Evolutionary conservation across 2,329 filamentous ascomycete genomes (phyloP).

Genomic region (Reticulascus tulasneorum): DNA sequence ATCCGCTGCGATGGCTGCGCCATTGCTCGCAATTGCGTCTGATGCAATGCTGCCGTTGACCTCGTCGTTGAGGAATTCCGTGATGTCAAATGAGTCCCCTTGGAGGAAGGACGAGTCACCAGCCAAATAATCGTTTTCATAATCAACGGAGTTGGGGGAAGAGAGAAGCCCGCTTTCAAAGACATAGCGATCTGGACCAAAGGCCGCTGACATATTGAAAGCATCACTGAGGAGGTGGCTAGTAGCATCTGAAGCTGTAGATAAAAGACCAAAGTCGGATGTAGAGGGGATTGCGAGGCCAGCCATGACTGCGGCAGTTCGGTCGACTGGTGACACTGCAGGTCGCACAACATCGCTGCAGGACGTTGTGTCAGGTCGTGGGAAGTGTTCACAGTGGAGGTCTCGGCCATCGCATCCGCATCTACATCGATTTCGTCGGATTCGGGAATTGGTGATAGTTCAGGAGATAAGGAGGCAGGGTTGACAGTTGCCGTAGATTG

Average conservation of each 20-base stretch:
- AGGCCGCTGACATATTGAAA: slow-evolving; percentile 65
- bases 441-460: slow-evolving; percentile 49
- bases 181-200: slow-evolving; percentile 71
- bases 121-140: slow-evolving; percentile 66
- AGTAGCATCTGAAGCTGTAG: slow-evolving; percentile 58
- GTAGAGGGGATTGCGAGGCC: slow-evolving; percentile 38
- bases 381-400: slow-evolving; percentile 28
- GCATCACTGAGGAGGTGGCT: slow-evolving; percentile 65
- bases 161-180: slow-evolving; percentile 72
- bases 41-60: slow-evolving; percentile 36
- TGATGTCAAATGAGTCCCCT: slow-evolving; percentile 45
- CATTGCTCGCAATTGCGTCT: slow-evolving; percentile 45
- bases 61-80: slow-evolving; percentile 54
- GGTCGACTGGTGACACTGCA: slow-evolving; percentile 99
- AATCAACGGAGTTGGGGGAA: slow-evolving; percentile 64
- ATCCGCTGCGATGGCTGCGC: slow-evolving; percentile 48
- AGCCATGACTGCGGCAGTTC: slow-evolving; percentile 47
- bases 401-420: slow-evolving; percentile 20
- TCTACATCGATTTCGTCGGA: slow-evolving; percentile 23
- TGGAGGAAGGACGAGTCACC: slow-evolving; percentile 50
- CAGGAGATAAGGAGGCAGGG: slow-evolving; percentile 58
- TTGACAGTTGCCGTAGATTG: slow-evolving; percentile 50
- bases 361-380: slow-evolving; percentile 99
- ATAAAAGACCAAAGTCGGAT: slow-evolving; percentile 37
- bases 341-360: slow-evolving; percentile 99